phyloP scores from a whole-genome alignment of 768 basidiomycete species.

The Mycena chlorophos region DNA sequence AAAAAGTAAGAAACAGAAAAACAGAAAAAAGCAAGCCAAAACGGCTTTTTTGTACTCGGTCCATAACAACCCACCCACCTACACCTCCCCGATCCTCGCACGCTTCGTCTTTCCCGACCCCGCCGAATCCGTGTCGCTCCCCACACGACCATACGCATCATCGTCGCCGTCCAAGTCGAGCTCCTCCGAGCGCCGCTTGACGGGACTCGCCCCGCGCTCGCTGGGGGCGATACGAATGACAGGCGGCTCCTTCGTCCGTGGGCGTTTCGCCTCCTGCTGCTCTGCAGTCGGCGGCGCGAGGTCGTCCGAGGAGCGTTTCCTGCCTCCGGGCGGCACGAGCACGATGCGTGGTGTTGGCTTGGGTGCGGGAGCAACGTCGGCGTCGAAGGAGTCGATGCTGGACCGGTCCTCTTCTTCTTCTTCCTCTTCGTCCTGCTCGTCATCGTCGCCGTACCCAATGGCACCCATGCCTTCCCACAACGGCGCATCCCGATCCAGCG shows the following conservation, averaged over 20 bases:
- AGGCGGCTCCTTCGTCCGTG: constrained; percentile 15
- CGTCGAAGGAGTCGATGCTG: constrained; percentile 16
- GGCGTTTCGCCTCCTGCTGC: constrained; percentile 32
- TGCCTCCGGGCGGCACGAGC: not conserved
- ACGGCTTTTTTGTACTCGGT: too few relatives aligned
- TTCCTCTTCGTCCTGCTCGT: constrained; percentile 33
- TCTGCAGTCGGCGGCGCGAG: constrained; percentile 21
- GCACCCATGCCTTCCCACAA: constrained; percentile 20
- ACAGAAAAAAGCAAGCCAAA: too few relatives aligned
- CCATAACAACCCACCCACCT: too few relatives aligned
- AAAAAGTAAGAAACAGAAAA: too few relatives aligned
- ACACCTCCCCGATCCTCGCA: not conserved
- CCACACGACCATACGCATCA: not conserved
- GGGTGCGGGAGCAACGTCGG: constrained; percentile 7
- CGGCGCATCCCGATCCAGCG: constrained; percentile 21
- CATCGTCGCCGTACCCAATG: constrained; percentile 26
- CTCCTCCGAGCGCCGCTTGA: constrained; percentile 40
- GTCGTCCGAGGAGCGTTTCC: constrained; percentile 32
- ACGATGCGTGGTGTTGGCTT: not conserved
- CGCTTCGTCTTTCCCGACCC: not conserved
- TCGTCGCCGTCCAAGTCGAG: constrained; percentile 30
- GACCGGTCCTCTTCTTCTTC: constrained; percentile 27
- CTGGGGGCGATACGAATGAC: constrained; percentile 13
- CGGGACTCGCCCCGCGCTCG: constrained; percentile 21
- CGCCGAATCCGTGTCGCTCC: not conserved